These are phyloP conservation scores for Lycium ferocissimum DNA, from an alignment of 257 asterid genomes.

Conservation along the genomic window DNA sequence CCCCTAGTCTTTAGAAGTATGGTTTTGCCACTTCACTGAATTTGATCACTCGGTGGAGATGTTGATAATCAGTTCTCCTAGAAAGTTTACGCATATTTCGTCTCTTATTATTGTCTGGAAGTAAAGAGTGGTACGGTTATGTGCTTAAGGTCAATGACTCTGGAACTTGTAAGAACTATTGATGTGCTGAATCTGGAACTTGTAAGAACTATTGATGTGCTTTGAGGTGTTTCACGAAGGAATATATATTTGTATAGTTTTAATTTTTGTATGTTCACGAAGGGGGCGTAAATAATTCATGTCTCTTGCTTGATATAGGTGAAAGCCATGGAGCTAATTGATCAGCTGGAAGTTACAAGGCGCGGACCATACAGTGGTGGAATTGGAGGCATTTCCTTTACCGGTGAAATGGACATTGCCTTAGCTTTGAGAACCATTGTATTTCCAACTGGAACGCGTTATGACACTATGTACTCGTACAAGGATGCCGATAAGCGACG, in stretches of 20 bases:
- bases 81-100: neutral
- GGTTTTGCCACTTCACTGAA: conserved; percentile 16
- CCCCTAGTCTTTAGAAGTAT: neutral
- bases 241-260: neutral
- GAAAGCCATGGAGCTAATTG: conserved; percentile 97
- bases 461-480: conserved; percentile 86
- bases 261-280: neutral
- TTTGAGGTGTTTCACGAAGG: neutral
- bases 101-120: neutral
- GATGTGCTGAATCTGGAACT: neutral
- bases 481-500: conserved; percentile 57
- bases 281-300: neutral
- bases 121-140: neutral
- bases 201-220: neutral
- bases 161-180: neutral
- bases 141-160: neutral
- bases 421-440: conserved; percentile 90
- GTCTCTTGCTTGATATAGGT: conserved; percentile 52
- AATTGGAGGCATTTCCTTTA: conserved; percentile 90
- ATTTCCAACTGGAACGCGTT: conserved; percentile 71
- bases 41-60: neutral
- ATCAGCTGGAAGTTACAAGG: conserved; percentile 77
- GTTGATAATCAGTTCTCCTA: neutral
- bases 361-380: conserved; percentile 99
- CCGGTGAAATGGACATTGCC: conserved; percentile 96